Percentiles rank a stretch among this genome's conserved stretches.
Conservation (phyloP, 306 rosid species). For the Glycine soja region DNA sequence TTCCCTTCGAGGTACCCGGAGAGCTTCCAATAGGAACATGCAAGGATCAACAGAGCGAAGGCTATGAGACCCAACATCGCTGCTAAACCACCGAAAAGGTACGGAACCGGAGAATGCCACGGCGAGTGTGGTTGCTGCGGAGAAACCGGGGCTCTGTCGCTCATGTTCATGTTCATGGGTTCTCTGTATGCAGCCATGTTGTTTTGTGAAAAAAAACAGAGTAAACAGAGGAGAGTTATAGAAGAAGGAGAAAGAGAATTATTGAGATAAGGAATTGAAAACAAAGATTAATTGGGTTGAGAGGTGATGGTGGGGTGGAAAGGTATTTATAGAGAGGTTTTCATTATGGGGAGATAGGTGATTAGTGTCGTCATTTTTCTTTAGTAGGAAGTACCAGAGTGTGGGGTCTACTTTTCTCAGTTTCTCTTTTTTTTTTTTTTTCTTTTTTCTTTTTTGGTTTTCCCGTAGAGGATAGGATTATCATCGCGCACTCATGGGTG, state of each 20-base stretch:
- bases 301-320: slow-evolving; percentile 48
- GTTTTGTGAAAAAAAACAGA: neutral
- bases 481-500: slow-evolving; percentile 57
- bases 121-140: slow-evolving; percentile 61
- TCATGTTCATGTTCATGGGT: slow-evolving; percentile 53
- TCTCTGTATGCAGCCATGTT: slow-evolving; percentile 69
- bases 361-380: slow-evolving; percentile 61
- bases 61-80: slow-evolving; percentile 98
- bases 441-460: neutral
- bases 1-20: slow-evolving; percentile 74
- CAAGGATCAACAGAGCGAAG: slow-evolving; percentile 89
- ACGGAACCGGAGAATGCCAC: slow-evolving; percentile 98
- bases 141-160: slow-evolving; percentile 52
- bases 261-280: neutral
- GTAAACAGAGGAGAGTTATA: too few relatives aligned
- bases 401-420: too few relatives aligned
- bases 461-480: slow-evolving; percentile 46
- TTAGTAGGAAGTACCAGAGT: neutral
- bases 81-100: slow-evolving; percentile 91
- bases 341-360: slow-evolving; percentile 32
- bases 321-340: slow-evolving; percentile 63
- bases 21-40: slow-evolving; percentile 98
- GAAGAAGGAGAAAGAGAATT: too few relatives aligned
- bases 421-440: too few relatives aligned
- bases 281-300: slow-evolving; percentile 46